These are phyloP conservation scores for Pezicula rhizophila DNA, from an alignment of 2,329 filamentous ascomycete genomes.

Conservation along the genomic window DNA sequence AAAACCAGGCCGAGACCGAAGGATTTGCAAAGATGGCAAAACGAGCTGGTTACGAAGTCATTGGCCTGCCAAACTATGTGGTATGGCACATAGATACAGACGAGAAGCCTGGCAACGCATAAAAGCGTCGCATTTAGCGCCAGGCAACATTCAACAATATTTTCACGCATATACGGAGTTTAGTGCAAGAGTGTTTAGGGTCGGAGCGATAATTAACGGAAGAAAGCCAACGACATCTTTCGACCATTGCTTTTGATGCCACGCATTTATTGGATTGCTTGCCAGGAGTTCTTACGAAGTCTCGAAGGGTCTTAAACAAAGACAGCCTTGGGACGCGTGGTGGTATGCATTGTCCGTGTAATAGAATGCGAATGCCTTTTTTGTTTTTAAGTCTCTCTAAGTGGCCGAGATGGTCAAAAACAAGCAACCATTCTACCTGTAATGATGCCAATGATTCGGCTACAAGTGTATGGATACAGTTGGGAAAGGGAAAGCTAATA, in stretches of 20 bases:
- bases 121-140: constrained; percentile 11
- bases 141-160: constrained; percentile 16
- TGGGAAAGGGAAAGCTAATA: constrained; percentile 17
- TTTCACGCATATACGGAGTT: constrained; percentile 29
- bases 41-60: constrained; percentile 85
- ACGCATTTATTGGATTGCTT: not conserved
- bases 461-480: constrained; percentile 17
- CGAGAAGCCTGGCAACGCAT: constrained; percentile 77
- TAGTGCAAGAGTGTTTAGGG: constrained; percentile 12
- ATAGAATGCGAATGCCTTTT: constrained; percentile 16
- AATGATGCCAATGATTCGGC: not conserved
- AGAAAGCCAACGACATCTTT: not conserved
- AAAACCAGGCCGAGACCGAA: constrained; percentile 98
- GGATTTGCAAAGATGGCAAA: constrained; percentile 99
- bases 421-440: not conserved
- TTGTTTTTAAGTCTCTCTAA: not conserved
- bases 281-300: constrained; percentile 3
- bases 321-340: not conserved
- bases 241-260: not conserved
- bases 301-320: not conserved
- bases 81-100: constrained; percentile 98
- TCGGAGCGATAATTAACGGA: constrained; percentile 8
- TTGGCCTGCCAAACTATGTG: constrained; percentile 92
- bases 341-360: constrained; percentile 14
- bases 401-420: too few species aligned